Evolutionary conservation across 352 stramenopile genomes (phyloP), one percentile per base, ranked within the genome.

Genomic region (Globisporangium mamillatum): DNA sequence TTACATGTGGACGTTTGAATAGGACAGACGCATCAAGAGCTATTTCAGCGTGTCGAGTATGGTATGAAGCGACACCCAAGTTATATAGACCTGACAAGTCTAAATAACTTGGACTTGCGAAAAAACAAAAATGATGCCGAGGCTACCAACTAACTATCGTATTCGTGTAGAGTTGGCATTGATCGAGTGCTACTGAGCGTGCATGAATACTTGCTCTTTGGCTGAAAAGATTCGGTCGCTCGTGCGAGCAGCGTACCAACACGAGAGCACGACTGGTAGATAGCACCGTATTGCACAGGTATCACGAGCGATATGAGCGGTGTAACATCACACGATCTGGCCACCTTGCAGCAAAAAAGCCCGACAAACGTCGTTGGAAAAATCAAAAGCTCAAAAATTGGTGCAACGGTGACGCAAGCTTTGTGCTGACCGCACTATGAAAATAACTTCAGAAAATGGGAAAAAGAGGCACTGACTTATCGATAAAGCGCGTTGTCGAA

Each of bases 381-480:
- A 20, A 50, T 22, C 38, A 46, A 46, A 50, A 52, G 44, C 44
- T 22, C 44, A 52, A 52, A 52, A 52, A 52, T 52, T 24, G 44
- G 44, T 52, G 44, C 44, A 22, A 52, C 44, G 18, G 44, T 52
- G 44, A 52, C 44, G 44, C 44, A 52, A 52, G 44, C 6, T 52
- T 24, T 24, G 44, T 8, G 18, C 44, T 52, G 44, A 52, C 44
- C 44, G 16, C 44, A 52, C 44, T 52, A 52, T 52, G 44, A 52
- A 52, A 52, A 52, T 52, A 52, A 52, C 44, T 52, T 52, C 44
- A 52, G 44, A 52, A 52, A 52, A 52, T 52, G 44, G 44, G 44
- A 52, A 52, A 52, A 52, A 22, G 44, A 52, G 44, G 6, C 44
- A 7, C 44, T 52, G 44, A 22, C 44, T 22, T 52, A 52, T 24